Evolutionary conservation across 2,329 filamentous ascomycete species (phyloP).

Genomic region (Drechslera avenae): DNA sequence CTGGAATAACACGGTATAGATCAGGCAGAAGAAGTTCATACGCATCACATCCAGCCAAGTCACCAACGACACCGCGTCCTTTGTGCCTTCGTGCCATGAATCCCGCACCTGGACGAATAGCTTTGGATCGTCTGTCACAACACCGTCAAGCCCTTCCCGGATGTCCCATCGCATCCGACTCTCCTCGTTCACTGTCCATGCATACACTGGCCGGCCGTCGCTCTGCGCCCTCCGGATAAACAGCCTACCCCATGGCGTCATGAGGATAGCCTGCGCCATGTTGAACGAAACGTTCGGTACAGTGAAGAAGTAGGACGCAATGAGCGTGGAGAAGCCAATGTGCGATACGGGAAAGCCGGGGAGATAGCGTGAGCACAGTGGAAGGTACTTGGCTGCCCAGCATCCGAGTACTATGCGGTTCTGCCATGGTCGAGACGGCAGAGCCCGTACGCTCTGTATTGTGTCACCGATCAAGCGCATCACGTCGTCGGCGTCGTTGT

Average conservation of each 20-base stretch:
- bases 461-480: conserved; percentile 70
- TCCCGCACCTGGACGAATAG: conserved; percentile 65
- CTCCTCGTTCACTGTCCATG: conserved; percentile 87
- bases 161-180: conserved; percentile 83
- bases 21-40: conserved; percentile 41
- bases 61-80: conserved; percentile 34
- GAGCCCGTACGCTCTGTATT: conserved; percentile 58
- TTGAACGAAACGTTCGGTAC: conserved; percentile 77
- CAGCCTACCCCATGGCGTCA: conserved; percentile 67
- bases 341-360: conserved; percentile 68
- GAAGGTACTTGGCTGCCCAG: conserved; percentile 78
- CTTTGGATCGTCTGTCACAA: conserved; percentile 83
- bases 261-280: conserved; percentile 70
- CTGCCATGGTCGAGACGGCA: conserved; percentile 65
- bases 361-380: conserved; percentile 65
- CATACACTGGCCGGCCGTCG: conserved; percentile 66
- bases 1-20: conserved; percentile 42
- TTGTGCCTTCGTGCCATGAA: conserved; percentile 47
- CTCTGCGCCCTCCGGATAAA: conserved; percentile 69
- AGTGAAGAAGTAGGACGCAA: conserved; percentile 73
- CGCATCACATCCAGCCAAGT: conserved; percentile 40
- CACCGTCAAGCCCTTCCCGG: conserved; percentile 69
- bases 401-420: conserved; percentile 77
- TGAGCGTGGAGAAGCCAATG: conserved; percentile 69
- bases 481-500: conserved; percentile 73